A percentile compares a stretch with the other conserved stretches of the same genome.
Evolutionary conservation across 495 filamentous ascomycete species (phyloP).

Genomic region (Endocarpon pusillum): DNA sequence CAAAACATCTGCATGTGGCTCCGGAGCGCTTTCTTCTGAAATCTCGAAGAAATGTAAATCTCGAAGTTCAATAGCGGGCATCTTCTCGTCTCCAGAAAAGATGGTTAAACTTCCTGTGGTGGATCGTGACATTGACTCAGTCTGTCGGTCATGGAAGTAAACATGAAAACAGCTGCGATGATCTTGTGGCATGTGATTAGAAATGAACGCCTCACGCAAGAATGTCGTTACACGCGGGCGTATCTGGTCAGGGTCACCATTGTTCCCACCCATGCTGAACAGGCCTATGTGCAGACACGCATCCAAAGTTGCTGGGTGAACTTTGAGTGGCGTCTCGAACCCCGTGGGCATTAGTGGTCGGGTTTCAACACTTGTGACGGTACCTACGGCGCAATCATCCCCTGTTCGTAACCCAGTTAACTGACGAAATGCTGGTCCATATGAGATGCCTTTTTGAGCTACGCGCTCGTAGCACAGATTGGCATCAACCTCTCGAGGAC

Average conservation of each 20-base stretch:
- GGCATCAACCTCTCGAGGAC: too few relatives aligned
- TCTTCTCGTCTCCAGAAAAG: neutral
- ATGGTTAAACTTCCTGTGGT: neutral
- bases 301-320: neutral
- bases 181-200: neutral
- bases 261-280: neutral
- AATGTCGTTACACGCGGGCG: neutral
- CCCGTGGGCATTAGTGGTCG: neutral
- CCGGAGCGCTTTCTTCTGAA: neutral
- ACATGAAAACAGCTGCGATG: neutral
- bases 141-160: neutral
- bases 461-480: too few relatives aligned
- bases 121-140: neutral
- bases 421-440: neutral
- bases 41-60: neutral
- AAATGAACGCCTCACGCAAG: neutral
- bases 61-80: neutral
- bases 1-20: conserved; percentile 4
- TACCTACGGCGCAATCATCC: neutral
- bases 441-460: neutral
- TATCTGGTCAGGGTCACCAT: neutral
- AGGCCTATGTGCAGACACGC: conserved; percentile 2
- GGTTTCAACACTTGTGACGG: neutral
- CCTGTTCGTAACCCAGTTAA: neutral
- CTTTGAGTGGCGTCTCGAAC: neutral